A percentile compares a stretch with the other conserved stretches of the same genome.
phyloP scores from a whole-genome alignment of 208 protist genomes.

The Naegleria lovaniensis region DNA sequence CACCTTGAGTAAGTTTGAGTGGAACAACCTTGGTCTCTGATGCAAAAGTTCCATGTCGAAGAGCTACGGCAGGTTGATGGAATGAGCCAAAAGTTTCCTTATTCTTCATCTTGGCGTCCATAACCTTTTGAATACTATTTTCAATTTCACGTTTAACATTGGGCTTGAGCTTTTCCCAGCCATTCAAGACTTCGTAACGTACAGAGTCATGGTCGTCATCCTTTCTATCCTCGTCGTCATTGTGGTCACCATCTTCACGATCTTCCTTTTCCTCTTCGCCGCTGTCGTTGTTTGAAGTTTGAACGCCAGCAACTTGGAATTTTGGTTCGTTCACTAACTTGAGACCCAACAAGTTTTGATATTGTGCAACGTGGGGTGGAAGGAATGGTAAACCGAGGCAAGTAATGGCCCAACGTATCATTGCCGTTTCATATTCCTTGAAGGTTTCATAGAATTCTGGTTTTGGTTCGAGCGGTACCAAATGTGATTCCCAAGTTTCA shows the following conservation, averaged over 20 bases:
- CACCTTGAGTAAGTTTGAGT: not conserved
- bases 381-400: not conserved
- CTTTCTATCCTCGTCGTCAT: not conserved
- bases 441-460: conserved; percentile 26
- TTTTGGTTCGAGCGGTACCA: conserved; percentile 16
- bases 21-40: not conserved
- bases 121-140: not conserved
- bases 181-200: not conserved
- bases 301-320: not conserved
- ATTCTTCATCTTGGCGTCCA: not conserved
- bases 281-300: too few relatives aligned
- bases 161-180: not conserved
- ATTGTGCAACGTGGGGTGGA: conserved; percentile 17
- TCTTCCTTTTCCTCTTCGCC: not conserved
- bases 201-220: not conserved
- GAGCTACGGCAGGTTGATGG: not conserved
- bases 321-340: not conserved
- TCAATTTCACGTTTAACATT: not conserved
- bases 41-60: not conserved
- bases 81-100: not conserved
- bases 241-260: not conserved
- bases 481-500: conserved; percentile 11
- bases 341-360: conserved; percentile 5
- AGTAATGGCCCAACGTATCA: conserved; percentile 1
- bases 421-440: conserved; percentile 20